Percentiles rank a stretch among this genome's conserved stretches.
Evolutionary conservation across 345 rosid species (phyloP).

Genomic region (Syzygium grande): DNA sequence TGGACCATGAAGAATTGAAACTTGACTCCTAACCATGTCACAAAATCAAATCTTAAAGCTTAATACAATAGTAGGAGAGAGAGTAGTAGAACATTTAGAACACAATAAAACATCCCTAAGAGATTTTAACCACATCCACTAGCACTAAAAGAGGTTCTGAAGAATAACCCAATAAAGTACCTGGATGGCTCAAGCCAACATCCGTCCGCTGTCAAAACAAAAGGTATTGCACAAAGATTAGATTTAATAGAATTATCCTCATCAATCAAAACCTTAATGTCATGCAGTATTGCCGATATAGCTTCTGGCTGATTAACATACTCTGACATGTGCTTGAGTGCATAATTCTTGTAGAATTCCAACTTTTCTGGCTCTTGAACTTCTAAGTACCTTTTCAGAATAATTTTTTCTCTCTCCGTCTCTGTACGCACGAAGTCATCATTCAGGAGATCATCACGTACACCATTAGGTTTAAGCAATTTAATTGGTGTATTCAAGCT

Average conservation of each 20-base stretch:
- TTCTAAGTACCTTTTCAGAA: conserved; percentile 53
- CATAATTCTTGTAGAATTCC: conserved; percentile 76
- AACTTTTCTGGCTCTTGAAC: conserved; percentile 64
- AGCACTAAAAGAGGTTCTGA: neutral
- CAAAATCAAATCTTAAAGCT: neutral
- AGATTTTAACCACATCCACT: neutral
- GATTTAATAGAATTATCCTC: conserved; percentile 54
- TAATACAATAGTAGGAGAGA: neutral
- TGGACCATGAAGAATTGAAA: neutral
- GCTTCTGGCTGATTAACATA: conserved; percentile 56
- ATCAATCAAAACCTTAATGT: conserved; percentile 63
- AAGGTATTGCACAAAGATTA: conserved; percentile 50
- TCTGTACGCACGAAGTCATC: conserved; percentile 84
- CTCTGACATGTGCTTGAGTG: conserved; percentile 79
- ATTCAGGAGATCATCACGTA: conserved; percentile 68
- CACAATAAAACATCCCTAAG: neutral
- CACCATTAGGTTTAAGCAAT: conserved; percentile 79
- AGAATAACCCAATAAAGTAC: conserved; percentile 13
- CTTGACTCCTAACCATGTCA: neutral
- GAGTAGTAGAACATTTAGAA: neutral
- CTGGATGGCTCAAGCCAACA: conserved; percentile 90
- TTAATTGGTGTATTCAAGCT: conserved; percentile 58
- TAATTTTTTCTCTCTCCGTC: conserved; percentile 73
- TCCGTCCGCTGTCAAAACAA: conserved; percentile 83
- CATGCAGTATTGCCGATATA: conserved; percentile 58